phyloP scores from a whole-genome alignment of 1,284 basidiomycete species.

The Stygiomarasmius scandens region DNA sequence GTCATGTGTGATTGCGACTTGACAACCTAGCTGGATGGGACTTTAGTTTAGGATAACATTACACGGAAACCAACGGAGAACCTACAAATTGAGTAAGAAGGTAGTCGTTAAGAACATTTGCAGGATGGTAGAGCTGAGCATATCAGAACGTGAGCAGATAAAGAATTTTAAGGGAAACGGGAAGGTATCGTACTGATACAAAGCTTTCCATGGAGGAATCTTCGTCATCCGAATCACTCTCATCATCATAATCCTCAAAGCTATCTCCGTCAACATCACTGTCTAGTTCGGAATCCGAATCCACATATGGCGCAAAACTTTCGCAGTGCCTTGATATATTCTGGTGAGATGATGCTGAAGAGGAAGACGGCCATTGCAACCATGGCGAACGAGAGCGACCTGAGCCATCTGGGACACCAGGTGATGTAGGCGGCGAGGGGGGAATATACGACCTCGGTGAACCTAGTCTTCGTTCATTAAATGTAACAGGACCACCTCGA shows the following conservation, averaged over 20 bases:
- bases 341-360: background rate
- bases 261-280: no score
- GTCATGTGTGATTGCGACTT: constrained; percentile 4
- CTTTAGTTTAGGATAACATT: background rate
- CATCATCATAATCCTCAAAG: no score
- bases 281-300: background rate
- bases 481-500: background rate
- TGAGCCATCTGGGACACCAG: background rate
- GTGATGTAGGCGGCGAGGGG: background rate
- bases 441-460: no score
- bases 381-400: background rate
- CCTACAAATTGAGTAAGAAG: background rate
- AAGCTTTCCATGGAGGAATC: background rate
- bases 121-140: constrained; percentile 5
- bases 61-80: no score
- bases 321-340: background rate
- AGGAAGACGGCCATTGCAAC: background rate
- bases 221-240: no score
- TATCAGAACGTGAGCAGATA: background rate
- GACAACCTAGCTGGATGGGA: background rate
- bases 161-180: background rate
- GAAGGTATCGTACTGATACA: background rate
- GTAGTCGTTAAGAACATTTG: constrained; percentile 2
- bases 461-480: background rate
- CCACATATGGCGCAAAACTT: no score